Evolutionary conservation across 1,139 yeast species (phyloP), one percentile per base, ranked within the genome.

Genomic region (Scheffersomyces stambukii): DNA sequence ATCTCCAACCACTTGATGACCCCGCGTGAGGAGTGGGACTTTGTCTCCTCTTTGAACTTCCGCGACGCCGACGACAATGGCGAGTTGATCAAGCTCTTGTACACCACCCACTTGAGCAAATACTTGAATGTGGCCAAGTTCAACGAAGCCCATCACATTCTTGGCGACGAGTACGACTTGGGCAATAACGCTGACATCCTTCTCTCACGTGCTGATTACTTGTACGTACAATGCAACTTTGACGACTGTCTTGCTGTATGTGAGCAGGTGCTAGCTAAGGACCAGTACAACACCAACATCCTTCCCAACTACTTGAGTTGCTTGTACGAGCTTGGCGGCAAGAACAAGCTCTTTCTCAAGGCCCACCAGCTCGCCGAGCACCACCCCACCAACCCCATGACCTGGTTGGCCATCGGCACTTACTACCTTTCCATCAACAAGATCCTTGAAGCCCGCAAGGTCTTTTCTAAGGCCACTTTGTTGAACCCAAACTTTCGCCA

Each of bases 321-420:
- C 45, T 60, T 93, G 19, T 83, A 84, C 54, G 98, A 91, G 53
- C 60, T 85, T 8, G 89, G 89, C 1, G 86, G 84, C 0, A 79
- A 79, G 41, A 88, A 88, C 54, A 83, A 82, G 52, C 62, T 93
- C 17, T 91, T 86, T 48, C 59, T 83, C 19, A 61, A 82, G 27
- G 82, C 96, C 0, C 97, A 91, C 50, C 86, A 82, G 43, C 62
- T 91, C 37, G 95, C 95, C 0, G 96, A 86, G 41, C 70, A 74
- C 35, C 84, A 84, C 41, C 95, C 98, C 0, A 77, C 78, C 24
- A 78, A 77, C 43, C 80, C 95, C 3, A 76, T 84, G 33, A 81
- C 97, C 0, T 91, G 96, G 96, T 69, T 86, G 34, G 86, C 96
- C 0, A 88, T 91, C 16, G 98, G 95, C 2, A 79, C 85, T 1